These are phyloP conservation scores for Claviceps sorghi DNA, from an alignment of 2,329 filamentous ascomycete species.

Conservation along the genomic window DNA sequence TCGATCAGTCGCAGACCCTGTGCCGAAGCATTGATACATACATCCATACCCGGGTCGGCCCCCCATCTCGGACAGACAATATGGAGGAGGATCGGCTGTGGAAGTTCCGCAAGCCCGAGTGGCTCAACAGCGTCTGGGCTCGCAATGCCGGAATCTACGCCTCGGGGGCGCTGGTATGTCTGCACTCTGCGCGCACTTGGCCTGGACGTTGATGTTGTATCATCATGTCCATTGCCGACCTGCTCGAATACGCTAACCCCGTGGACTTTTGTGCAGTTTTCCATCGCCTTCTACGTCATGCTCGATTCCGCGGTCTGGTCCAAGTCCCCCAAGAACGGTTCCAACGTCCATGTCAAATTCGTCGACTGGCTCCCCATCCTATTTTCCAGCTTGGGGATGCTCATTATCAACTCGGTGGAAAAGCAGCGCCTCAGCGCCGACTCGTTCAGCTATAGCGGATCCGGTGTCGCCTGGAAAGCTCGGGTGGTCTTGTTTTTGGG, in stretches of 20 bases:
- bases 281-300: constrained; percentile 53
- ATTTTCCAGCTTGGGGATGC: constrained; percentile 52
- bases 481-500: constrained; percentile 53
- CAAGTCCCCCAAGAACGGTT: constrained; percentile 43
- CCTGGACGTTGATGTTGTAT: too few species aligned
- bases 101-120: constrained; percentile 52
- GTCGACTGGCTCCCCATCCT: constrained; percentile 57
- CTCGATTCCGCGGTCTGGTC: constrained; percentile 56
- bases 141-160: constrained; percentile 49
- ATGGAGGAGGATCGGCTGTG: constrained; percentile 54
- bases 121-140: constrained; percentile 49
- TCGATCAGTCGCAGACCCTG: too few species aligned
- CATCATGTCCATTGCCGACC: neutral
- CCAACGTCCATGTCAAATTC: constrained; percentile 46
- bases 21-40: neutral
- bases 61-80: constrained; percentile 9
- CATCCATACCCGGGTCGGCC: too few species aligned
- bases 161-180: constrained; percentile 46
- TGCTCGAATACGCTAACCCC: neutral
- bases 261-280: constrained; percentile 34
- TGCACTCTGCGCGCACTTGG: neutral
- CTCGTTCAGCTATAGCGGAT: constrained; percentile 47
- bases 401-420: constrained; percentile 58
- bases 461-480: constrained; percentile 53
- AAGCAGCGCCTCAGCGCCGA: constrained; percentile 50